Base-by-base conservation (phyloP, 345 rosid species). In the Camelina hispida region DNA sequence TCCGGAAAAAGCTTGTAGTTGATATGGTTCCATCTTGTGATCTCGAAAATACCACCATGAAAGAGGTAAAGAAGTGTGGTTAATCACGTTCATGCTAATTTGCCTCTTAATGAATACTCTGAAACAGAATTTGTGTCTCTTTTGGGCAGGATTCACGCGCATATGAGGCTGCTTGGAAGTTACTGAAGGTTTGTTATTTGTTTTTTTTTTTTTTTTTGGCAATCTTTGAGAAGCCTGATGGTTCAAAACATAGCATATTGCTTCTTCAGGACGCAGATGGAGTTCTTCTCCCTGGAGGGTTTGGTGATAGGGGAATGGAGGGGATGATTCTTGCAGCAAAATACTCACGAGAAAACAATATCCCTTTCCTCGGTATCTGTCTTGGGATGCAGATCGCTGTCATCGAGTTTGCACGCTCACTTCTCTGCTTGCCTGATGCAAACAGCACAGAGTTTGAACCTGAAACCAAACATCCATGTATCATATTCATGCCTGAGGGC, bases 401-500 rank as follows among this genome's bases (percentile, higher is more conserved):
- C 34, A 85, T 94, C n/a, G 98, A 94, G 80, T 86, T 78, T 70
- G 91, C 97, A 43, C 84, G 89, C 42, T 81, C 90, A 62, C 84
- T 87, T 78, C 91, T 94, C 51, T 79, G 85, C 72, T 70, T 87
- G 81, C 79, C 69, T 17, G 96, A 88, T 66, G 97, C 98, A 20
- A 91, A 88, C 68, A 94, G 98, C 66, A 87, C 95, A 17, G 98
- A 94, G 67, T 88, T 94, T 73, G 85, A 89, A 78, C 84, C 85
- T 23, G 78, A 79, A 5, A 87, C 91, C 11, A 63, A 71, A 64
- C 80, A 87, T 80, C 97, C 96, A 17, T 94, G 95, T 60, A 89
- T 91, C 74, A 78, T 94, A 77, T 88, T 91, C 76, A 94, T 94
- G 98, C 98, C 95, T 1, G 98, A 91, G 95, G 98, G 96, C 35